phyloP scores from a whole-genome alignment of 2,329 filamentous ascomycete genomes.

The Aureobasidium mangrovei region DNA sequence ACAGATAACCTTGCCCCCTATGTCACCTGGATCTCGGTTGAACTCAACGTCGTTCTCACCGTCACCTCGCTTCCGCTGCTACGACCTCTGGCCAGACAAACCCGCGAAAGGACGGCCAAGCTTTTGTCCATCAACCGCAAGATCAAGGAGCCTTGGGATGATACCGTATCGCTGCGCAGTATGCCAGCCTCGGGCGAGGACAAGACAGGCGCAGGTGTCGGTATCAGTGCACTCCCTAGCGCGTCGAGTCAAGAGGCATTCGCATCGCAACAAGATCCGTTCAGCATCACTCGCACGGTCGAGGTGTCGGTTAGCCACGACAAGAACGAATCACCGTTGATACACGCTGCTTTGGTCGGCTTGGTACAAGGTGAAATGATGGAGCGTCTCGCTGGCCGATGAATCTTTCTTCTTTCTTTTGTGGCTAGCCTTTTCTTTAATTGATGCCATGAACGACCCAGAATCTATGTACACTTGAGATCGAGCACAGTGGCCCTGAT shows the following conservation, averaged over 20 bases:
- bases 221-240: conserved; percentile 9
- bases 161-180: conserved; percentile 10
- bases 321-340: conserved; percentile 18
- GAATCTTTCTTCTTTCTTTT: background rate
- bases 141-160: conserved; percentile 10
- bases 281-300: conserved; percentile 17
- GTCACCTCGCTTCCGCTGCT: conserved; percentile 24
- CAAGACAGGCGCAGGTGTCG: conserved; percentile 15
- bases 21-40: conserved; percentile 23
- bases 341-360: conserved; percentile 26
- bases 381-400: conserved; percentile 9
- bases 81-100: conserved; percentile 20
- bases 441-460: background rate
- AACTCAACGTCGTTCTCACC: conserved; percentile 29
- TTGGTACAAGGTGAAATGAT: conserved; percentile 14
- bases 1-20: conserved; percentile 21
- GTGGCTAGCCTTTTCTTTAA: background rate
- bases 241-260: conserved; percentile 17
- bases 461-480: background rate
- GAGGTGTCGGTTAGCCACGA: conserved; percentile 21
- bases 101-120: conserved; percentile 12
- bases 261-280: conserved; percentile 14
- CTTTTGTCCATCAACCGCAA: conserved; percentile 15
- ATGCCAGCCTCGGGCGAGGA: background rate
- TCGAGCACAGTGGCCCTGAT: too few relatives aligned